Conservation (phyloP, 768 basidiomycete species). For the Lactarius psammicola region DNA sequence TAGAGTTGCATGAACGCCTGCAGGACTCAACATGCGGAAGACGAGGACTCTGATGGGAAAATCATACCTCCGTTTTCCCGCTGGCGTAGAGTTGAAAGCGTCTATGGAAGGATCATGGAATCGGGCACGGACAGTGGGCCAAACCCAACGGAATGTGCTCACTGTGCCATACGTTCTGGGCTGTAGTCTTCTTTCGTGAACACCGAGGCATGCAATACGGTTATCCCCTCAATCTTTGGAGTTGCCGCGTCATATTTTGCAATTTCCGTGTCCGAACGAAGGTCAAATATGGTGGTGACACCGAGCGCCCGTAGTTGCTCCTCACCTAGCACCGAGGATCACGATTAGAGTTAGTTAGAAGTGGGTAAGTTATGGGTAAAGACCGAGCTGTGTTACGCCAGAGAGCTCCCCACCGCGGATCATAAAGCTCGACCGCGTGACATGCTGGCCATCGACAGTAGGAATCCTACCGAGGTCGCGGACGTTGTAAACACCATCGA, state of each 20-base stretch:
- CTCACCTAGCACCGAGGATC: constrained; percentile 46
- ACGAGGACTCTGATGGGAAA: not conserved
- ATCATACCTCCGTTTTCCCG: constrained; percentile 69
- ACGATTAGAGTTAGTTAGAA: not conserved
- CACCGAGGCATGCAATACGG: constrained; percentile 61
- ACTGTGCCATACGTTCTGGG: constrained; percentile 83
- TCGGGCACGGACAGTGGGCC: not conserved
- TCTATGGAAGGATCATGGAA: constrained; percentile 36
- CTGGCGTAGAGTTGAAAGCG: constrained; percentile 74
- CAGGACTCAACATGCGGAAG: not conserved
- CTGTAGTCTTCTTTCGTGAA: constrained; percentile 73
- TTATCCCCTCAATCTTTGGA: constrained; percentile 62
- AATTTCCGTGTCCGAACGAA: constrained; percentile 79
- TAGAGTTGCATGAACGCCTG: constrained; percentile 82
- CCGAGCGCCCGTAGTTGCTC: constrained; percentile 56
- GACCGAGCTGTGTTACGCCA: constrained; percentile 66
- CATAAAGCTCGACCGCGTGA: constrained; percentile 56
- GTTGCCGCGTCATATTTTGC: constrained; percentile 65
- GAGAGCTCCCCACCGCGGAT: constrained; percentile 76
- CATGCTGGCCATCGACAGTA: constrained; percentile 43
- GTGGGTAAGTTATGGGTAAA: constrained; percentile 11
- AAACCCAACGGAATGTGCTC: constrained; percentile 44
- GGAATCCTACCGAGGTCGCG: constrained; percentile 69
- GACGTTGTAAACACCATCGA: constrained; percentile 74
- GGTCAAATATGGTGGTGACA: constrained; percentile 68